These are phyloP conservation scores for Trametes villosa DNA, from an alignment of 768 basidiomycete genomes.

Conservation along the genomic window DNA sequence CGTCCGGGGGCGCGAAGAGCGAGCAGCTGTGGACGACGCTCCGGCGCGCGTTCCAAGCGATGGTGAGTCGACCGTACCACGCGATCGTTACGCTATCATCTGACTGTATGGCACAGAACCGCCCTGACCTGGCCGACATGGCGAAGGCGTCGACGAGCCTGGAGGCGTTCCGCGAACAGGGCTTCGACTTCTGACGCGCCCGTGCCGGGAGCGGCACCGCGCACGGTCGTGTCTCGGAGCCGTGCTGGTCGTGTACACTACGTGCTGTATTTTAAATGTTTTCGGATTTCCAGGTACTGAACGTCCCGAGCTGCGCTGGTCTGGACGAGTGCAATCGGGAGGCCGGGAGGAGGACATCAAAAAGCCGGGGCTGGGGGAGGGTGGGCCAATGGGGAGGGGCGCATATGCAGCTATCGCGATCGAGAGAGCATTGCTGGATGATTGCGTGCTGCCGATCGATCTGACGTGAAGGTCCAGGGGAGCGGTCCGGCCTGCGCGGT, in stretches of 20 bases:
- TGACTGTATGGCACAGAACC: conserved; percentile 53
- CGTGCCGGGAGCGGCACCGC: not conserved
- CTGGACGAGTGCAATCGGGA: too few relatives aligned
- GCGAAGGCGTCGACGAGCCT: conserved; percentile 68
- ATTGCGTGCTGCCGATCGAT: conserved; percentile 31
- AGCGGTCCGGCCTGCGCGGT: conserved; percentile 18
- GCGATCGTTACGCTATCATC: conserved; percentile 1
- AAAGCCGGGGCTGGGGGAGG: not conserved
- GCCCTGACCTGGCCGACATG: conserved; percentile 78
- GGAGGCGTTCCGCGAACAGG: conserved; percentile 76
- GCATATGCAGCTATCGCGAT: conserved; percentile 20
- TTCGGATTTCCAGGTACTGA: not conserved
- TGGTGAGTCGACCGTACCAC: conserved; percentile 56
- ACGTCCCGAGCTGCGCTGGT: not conserved
- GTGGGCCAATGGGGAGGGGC: conserved; percentile 10
- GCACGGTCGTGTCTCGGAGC: not conserved
- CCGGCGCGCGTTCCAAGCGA: conserved; percentile 73
- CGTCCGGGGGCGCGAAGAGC: conserved; percentile 70
- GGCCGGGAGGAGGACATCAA: not conserved
- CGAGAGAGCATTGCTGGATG: conserved; percentile 5
- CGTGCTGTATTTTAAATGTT: conserved; percentile 16
- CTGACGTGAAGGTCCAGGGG: conserved; percentile 22
- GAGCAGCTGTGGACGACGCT: conserved; percentile 92
- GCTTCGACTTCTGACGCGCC: conserved; percentile 80
- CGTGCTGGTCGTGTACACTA: conserved; percentile 6